Base-by-base conservation (phyloP, 2,329 filamentous ascomycete genomes). In the Neonectria hederae region DNA sequence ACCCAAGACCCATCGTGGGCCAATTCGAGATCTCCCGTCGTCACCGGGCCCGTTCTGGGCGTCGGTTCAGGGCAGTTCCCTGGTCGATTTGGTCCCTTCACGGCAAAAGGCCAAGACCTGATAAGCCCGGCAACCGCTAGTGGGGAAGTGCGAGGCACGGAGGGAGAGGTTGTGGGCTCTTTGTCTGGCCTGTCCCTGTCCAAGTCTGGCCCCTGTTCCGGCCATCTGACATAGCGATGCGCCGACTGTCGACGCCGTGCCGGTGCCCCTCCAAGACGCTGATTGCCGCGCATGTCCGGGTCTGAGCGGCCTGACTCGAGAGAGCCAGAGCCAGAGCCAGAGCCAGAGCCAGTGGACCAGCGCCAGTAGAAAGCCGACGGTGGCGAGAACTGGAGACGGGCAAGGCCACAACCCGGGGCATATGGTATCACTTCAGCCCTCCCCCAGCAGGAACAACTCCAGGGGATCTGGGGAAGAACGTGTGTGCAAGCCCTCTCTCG, bases 11-110 rank as follows among this genome's bases (percentile, higher is more conserved):
- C 69, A 70, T 69, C 65, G 62, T 66, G 63, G 67, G 52, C 69
- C 71, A 74, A 71, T 74, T 74, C 69, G 62, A 71, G 68, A 70
- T 71, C 55, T 66, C 14, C 35, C 35, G 35, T 38, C 66, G 57
- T 67, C 62, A 45, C 63, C 66, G 70, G 70, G 69, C 62, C 53
- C 49, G 46, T 51, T 19, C 51, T 51, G 42, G 21, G 54, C 48
- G 49, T 38, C 52, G 35, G 28, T 56, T 55, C 35, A 45, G 19
- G 43, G 21, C 43, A 24, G 21, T 24, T 26, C 43, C 43, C 43
- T 8, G 14, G 43, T 28, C 45, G 35, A 6, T 38, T n/a, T 38
- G 17, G 30, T 32, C 30, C 30, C 30, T 32, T 32, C 30, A 32
- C 10, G 10, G 30, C 30, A 32, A 13, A 32, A 32, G 10, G 30